phyloP scores from a whole-genome alignment of 2,329 filamentous ascomycete species.

The Claviceps sorghi region DNA sequence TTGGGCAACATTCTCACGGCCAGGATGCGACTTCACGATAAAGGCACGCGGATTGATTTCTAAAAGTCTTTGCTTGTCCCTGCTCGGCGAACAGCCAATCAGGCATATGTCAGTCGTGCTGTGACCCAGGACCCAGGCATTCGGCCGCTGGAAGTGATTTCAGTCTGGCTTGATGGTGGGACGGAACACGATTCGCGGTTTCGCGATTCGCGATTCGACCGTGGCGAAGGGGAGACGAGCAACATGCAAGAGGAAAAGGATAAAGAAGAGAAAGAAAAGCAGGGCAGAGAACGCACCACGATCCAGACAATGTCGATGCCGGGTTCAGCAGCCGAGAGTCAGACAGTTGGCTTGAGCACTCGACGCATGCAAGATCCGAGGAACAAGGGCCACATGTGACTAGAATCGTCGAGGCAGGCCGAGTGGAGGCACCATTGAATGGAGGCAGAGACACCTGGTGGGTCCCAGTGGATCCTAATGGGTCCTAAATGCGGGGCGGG shows the following conservation, averaged over 20 bases:
- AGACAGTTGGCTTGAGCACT: background rate
- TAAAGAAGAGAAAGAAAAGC: background rate
- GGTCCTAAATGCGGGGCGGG: conserved; percentile 1
- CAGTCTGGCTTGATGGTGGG: background rate
- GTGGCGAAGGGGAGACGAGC: background rate
- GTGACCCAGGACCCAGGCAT: background rate
- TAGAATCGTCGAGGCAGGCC: conserved; percentile 2
- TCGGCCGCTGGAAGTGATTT: background rate
- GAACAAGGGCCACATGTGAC: conserved; percentile 3
- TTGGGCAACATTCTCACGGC: conserved; percentile 1
- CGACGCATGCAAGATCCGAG: no score
- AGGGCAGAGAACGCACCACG: background rate
- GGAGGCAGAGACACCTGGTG: no score
- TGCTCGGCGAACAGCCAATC: conserved; percentile 1
- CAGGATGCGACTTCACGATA: background rate
- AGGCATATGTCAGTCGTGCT: background rate
- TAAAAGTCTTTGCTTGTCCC: background rate
- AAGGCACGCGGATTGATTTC: background rate
- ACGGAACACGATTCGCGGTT: no score
- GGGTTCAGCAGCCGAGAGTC: background rate
- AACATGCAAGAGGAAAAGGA: background rate
- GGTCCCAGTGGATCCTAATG: background rate
- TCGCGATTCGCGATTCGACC: background rate
- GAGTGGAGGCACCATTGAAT: background rate
- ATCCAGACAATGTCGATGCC: conserved; percentile 1